These are phyloP conservation scores for Bruguiera gymnorhiza DNA, from an alignment of 345 rosid species.

Conservation along the genomic window DNA sequence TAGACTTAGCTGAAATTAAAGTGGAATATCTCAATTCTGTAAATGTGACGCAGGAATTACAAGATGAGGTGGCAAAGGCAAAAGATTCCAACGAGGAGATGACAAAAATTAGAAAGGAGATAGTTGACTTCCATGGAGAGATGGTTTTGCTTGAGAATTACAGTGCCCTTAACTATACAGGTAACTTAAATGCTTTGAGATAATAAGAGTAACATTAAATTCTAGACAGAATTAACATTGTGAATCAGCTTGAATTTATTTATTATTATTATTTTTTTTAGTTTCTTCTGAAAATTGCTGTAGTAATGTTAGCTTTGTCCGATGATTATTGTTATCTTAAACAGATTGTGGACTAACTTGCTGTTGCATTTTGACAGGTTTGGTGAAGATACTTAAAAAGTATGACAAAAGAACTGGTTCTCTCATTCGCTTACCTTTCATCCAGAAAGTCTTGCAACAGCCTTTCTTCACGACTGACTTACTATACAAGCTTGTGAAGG, in stretches of 20 bases:
- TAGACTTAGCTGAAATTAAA: neutral
- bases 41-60: constrained; percentile 57
- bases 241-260: too few relatives aligned
- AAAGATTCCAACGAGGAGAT: constrained; percentile 53
- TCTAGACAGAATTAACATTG: too few relatives aligned
- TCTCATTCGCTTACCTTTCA: constrained; percentile 81
- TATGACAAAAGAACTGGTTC: constrained; percentile 95
- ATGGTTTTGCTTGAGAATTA: constrained; percentile 94
- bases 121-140: constrained; percentile 91
- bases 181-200: constrained; percentile 25
- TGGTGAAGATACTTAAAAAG: constrained; percentile 92
- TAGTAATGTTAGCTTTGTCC: neutral
- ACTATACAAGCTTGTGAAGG: constrained; percentile 75
- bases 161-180: constrained; percentile 94
- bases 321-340: neutral
- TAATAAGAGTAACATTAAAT: too few relatives aligned
- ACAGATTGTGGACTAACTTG: neutral
- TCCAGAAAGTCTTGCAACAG: constrained; percentile 83
- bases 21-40: constrained; percentile 4
- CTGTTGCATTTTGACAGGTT: constrained; percentile 37
- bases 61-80: constrained; percentile 62
- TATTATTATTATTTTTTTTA: too few relatives aligned
- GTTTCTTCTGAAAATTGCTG: too few relatives aligned
- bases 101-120: constrained; percentile 66
- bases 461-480: constrained; percentile 93